A percentile compares a stretch with the other conserved stretches of the same genome.
phyloP scores from a whole-genome alignment of 139 green algal species.

The Volvox reticuliferus region DNA sequence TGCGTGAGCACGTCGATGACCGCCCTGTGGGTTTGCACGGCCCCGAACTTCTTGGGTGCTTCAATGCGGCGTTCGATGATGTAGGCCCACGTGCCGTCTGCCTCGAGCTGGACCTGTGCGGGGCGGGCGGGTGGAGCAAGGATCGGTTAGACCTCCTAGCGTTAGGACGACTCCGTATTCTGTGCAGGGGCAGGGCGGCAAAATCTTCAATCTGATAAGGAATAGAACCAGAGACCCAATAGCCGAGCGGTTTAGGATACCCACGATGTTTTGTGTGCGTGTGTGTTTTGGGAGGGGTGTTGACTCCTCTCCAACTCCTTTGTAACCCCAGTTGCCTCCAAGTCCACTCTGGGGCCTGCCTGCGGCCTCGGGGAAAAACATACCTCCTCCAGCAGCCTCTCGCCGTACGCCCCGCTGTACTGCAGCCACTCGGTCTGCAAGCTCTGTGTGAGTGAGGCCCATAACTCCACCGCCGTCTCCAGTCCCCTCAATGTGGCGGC shows the following conservation, averaged over 20 bases:
- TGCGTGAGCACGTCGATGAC: slow-evolving; percentile 86
- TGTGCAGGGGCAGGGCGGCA: too few species aligned
- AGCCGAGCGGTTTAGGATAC: too few species aligned
- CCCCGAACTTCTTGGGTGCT: slow-evolving; percentile 79
- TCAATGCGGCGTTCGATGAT: slow-evolving; percentile 90
- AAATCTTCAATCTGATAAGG: too few species aligned
- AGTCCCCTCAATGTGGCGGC: slow-evolving; percentile 54
- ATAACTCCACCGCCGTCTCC: slow-evolving; percentile 87
- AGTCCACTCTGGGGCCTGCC: too few species aligned
- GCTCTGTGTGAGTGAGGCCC: slow-evolving; percentile 75
- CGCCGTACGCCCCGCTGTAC: slow-evolving; percentile 40
- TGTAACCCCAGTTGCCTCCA: too few species aligned
- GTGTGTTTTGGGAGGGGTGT: too few species aligned
- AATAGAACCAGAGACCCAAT: too few species aligned
- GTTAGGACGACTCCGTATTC: too few species aligned
- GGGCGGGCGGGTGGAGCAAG: not conserved
- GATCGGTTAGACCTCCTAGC: too few species aligned
- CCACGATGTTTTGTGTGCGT: too few species aligned
- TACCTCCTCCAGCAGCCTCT: slow-evolving; percentile 64
- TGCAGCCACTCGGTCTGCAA: slow-evolving; percentile 72
- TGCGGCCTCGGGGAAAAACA: too few species aligned
- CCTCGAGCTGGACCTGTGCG: slow-evolving; percentile 32
- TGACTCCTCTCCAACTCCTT: too few species aligned
- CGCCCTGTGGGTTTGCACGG: slow-evolving; percentile 90
- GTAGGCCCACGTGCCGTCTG: slow-evolving; percentile 66